Base-by-base conservation (phyloP, 345 rosid genomes). In the Carallia brachiata region DNA sequence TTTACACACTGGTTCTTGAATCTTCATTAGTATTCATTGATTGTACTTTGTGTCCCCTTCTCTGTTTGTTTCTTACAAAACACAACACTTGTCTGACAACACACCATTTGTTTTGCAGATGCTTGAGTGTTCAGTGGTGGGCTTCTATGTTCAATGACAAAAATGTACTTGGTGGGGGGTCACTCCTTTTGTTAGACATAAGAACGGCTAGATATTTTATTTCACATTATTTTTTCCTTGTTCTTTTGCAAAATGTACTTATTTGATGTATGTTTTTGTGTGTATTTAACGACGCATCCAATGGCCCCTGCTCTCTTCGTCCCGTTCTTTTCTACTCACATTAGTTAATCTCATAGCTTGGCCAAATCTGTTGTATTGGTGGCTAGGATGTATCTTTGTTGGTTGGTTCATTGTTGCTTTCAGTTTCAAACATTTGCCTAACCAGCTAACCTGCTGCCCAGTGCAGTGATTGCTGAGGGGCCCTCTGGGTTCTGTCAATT, bases 91-190 rank as follows among this genome's bases (percentile, higher is more conserved):
- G 18, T 34, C 59, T 7, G 7, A 27, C 27, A 36, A 18, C 5
- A 61, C 6, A 23, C 10, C 6, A 63, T 55, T 57, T 36, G 10
- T 48, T 63, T 61, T 48, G 80, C 84, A 78, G 82, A 71, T 68
- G 75, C 80, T 62, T 76, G 82, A 78, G 54, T 68, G 56, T 65
- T 71, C 52, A 59, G 63, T 48, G 70, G 70, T 36, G 36, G 64
- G 58, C 60, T 68, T 57, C 54, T 61, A 28, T 7, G 62, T 39
- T 19, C 44, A 65, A 36, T 70, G 63, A 70, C 72, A 63, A 69
- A 63, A 65, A 53, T 65, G 62, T 66, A 66, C 67, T 28, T 60
- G 75, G 72, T 71, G 65, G 74, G 74, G 70, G 68, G 40, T 60
- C 67, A 36, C 61, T 55, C 54, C 65, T 60, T 30, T 34, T 67